Evolutionary conservation across 1,139 yeast species (phyloP).

Genomic region (Yamadazyma siamensis): DNA sequence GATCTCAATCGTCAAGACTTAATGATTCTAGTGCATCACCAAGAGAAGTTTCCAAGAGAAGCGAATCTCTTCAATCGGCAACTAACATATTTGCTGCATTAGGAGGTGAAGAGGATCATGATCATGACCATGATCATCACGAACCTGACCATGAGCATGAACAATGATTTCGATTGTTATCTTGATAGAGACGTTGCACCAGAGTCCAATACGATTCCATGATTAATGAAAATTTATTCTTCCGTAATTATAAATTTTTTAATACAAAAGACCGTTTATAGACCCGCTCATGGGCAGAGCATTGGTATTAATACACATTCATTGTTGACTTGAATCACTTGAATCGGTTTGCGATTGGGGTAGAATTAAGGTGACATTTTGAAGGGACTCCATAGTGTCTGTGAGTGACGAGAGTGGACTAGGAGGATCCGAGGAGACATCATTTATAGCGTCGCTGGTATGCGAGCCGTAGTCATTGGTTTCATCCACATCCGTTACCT

Average conservation of each 20-base stretch:
- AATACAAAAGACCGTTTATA: conserved; percentile 8
- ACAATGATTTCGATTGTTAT: too few relatives aligned
- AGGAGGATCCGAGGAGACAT: too few relatives aligned
- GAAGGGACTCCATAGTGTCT: too few relatives aligned
- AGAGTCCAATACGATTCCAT: conserved; percentile 5
- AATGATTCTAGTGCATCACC: conserved; percentile 12
- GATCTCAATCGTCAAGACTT: conserved; percentile 34
- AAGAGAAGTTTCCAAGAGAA: conserved; percentile 41
- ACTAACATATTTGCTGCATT: conserved; percentile 58
- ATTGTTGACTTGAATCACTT: too few relatives aligned
- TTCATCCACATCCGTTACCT: too few relatives aligned
- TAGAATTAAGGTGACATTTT: too few relatives aligned
- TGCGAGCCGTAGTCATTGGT: too few relatives aligned
- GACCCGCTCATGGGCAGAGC: too few relatives aligned
- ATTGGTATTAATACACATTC: too few relatives aligned
- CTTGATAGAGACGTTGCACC: conserved; percentile 6
- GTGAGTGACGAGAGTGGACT: too few relatives aligned
- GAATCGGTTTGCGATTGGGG: too few relatives aligned
- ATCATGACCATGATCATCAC: conserved; percentile 20
- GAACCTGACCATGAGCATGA: conserved; percentile 6
- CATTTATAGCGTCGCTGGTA: too few relatives aligned
- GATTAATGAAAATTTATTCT: conserved; percentile 9
- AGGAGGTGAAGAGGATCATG: conserved; percentile 35
- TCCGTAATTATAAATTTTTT: conserved; percentile 6
- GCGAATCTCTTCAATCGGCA: conserved; percentile 42